Percentiles rank a stretch among this genome's conserved stretches.
These are phyloP conservation scores for Plenodomus biglobosus DNA, from an alignment of 2,329 filamentous ascomycete species.

Conservation along the genomic window DNA sequence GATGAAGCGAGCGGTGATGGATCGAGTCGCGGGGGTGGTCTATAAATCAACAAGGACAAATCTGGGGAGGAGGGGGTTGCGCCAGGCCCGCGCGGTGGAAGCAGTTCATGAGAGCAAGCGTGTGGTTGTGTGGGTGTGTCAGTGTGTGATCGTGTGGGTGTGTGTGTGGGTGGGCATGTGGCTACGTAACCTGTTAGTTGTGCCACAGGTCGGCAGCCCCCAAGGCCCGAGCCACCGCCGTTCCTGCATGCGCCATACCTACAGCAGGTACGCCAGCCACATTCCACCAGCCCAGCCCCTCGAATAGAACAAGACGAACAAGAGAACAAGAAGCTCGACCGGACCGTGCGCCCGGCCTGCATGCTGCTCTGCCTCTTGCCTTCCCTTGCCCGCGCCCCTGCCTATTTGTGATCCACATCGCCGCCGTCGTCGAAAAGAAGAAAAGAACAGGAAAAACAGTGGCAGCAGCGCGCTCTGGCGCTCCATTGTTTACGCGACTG, in stretches of 20 bases:
- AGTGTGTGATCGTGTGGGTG: too few relatives aligned
- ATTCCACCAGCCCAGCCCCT: constrained; percentile 23
- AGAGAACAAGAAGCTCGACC: constrained; percentile 2
- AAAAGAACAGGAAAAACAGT: too few relatives aligned
- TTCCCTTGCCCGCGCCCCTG: not conserved
- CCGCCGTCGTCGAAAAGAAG: not conserved
- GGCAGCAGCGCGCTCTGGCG: too few relatives aligned
- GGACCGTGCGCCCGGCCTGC: constrained; percentile 10
- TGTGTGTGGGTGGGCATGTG: constrained; percentile 7
- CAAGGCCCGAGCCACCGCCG: constrained; percentile 12
- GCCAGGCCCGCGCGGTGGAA: not conserved
- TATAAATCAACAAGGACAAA: too few relatives aligned
- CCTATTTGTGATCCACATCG: constrained; percentile 7
- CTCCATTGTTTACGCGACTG: not conserved
- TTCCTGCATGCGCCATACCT: constrained; percentile 1
- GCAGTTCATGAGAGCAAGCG: not conserved
- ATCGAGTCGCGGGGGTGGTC: too few relatives aligned
- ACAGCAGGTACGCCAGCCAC: constrained; percentile 33
- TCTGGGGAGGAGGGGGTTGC: not conserved
- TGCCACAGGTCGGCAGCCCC: too few relatives aligned
- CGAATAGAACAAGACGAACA: constrained; percentile 7
- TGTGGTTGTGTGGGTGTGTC: too few relatives aligned
- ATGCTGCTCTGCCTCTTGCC: constrained; percentile 10
- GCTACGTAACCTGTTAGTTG: constrained; percentile 32
- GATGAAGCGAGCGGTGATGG: too few relatives aligned